These are phyloP conservation scores for Cercophora sp. DNA, from an alignment of 495 filamentous ascomycete genomes.

Conservation along the genomic window DNA sequence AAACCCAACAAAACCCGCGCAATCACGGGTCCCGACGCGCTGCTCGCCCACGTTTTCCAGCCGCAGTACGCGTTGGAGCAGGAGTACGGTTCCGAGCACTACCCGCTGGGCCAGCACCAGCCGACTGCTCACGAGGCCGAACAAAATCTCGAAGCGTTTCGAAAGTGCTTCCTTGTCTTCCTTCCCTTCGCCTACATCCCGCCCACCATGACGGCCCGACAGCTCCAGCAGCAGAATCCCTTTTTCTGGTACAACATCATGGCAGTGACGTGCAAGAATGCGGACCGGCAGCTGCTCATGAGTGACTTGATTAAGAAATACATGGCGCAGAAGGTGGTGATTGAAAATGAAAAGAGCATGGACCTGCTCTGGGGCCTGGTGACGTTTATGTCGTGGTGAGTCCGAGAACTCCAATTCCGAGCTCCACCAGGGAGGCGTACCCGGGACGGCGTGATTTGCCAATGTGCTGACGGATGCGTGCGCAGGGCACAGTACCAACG, in stretches of 20 bases:
- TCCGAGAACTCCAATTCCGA: neutral
- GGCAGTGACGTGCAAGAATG: conserved; percentile 27
- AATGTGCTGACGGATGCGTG: neutral
- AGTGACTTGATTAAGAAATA: conserved; percentile 34
- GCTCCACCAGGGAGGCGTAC: too few relatives aligned
- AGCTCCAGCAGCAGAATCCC: conserved; percentile 44
- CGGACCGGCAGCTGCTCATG: conserved; percentile 20
- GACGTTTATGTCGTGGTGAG: conserved; percentile 43
- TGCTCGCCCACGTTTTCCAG: conserved; percentile 5
- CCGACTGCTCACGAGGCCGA: conserved; percentile 27
- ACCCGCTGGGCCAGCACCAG: conserved; percentile 16
- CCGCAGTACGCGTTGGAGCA: neutral
- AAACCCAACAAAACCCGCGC: neutral
- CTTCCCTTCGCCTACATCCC: conserved; percentile 39
- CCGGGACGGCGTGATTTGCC: too few relatives aligned
- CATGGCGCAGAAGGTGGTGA: conserved; percentile 44
- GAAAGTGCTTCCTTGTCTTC: conserved; percentile 31
- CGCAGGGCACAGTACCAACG: conserved; percentile 12
- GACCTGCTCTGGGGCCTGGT: conserved; percentile 56
- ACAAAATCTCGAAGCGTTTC: conserved; percentile 28
- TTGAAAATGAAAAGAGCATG: conserved; percentile 47
- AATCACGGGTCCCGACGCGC: neutral
- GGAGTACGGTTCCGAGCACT: neutral
- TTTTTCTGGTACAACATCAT: conserved; percentile 56
- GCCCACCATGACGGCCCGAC: conserved; percentile 38